Evolutionary conservation across 495 filamentous ascomycete species (phyloP), one percentile per base, ranked within the genome.

Genomic region (Annulohypoxylon nitens): DNA sequence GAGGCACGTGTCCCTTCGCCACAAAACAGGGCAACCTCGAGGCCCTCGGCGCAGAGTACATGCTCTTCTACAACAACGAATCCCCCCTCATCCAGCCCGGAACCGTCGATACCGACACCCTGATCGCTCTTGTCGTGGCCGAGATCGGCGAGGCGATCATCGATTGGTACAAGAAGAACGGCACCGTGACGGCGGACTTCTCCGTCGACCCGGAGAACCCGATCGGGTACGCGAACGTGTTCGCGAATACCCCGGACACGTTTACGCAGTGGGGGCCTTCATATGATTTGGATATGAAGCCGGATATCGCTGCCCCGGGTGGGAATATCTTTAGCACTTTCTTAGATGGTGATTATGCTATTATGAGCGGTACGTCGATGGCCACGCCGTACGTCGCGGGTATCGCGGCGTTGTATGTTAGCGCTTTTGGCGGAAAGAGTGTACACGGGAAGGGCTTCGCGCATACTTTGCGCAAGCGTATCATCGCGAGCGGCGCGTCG

Each of bases 311-410:
- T 9, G 83, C 79, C 1, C 81, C 81, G 0, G 85, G 85, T 57
- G 83, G 83, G 5, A 76, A 77, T 43, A 85, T 87, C 61, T 76
- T 83, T 55, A 80, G 84, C 23, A 86, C 85, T 1, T 83, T 74
- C 41, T 55, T 84, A 0, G 67, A 76, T 10, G 81, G 81, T 47
- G 75, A 79, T 11, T 84, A 84, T 67, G 80, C 77, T 2, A 76
- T 85, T 5, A 71, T 83, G 23, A 79, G 73, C 54, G 84, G 84
- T 55, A 86, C 84, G 1, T 85, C 83, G 0, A 86, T 85, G 84
- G 80, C 85, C 6, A 76, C 84, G n/a, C 83, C 84, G 12, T 86
- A 83, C 62, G 76, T 83, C 8, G 82, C 83, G 26, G 83, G 83
- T 23, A 64, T 82, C 26, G 78, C 83, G 53, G 83, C 83, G 39